Evolutionary conservation across 2,329 filamentous ascomycete genomes (phyloP).

Genomic region (Nemania sp.): DNA sequence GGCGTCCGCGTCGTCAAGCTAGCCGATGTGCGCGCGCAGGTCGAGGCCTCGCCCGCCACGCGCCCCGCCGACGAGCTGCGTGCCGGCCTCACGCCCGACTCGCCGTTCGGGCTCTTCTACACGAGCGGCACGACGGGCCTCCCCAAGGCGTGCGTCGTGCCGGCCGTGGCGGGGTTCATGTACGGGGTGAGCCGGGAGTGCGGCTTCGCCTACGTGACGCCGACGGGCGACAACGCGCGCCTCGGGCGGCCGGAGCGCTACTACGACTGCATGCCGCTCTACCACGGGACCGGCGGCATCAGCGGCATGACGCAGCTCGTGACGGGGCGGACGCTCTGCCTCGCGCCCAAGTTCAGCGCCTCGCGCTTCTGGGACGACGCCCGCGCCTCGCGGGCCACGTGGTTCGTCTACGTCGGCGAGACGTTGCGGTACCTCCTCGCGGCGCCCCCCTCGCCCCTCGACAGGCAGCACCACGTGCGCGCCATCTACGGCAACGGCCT

Average conservation of each 20-base stretch:
- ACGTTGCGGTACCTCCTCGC: conserved; percentile 75
- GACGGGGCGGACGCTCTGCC: conserved; percentile 59
- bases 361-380: conserved; percentile 74
- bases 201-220: conserved; percentile 38
- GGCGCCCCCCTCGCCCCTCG: conserved; percentile 64
- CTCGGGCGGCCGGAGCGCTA: conserved; percentile 56
- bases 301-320: conserved; percentile 60
- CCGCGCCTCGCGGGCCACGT: conserved; percentile 67
- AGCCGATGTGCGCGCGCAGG: conserved; percentile 50
- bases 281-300: conserved; percentile 75
- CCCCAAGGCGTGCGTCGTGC: conserved; percentile 71
- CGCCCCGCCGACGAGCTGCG: conserved; percentile 62
- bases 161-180: conserved; percentile 49
- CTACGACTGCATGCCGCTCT: conserved; percentile 78
- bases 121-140: conserved; percentile 77
- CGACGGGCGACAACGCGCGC: conserved; percentile 34
- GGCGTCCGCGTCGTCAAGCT: conserved; percentile 62
- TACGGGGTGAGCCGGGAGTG: conserved; percentile 40
- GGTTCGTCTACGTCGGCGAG: conserved; percentile 79
- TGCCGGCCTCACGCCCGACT: conserved; percentile 53
- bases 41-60: conserved; percentile 51
- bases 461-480: conserved; percentile 61
- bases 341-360: conserved; percentile 70
- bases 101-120: conserved; percentile 69
- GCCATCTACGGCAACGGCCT: conserved; percentile 70